These are phyloP conservation scores for Histomonas meleagridis DNA, from an alignment of 208 protist genomes.

Conservation along the genomic window DNA sequence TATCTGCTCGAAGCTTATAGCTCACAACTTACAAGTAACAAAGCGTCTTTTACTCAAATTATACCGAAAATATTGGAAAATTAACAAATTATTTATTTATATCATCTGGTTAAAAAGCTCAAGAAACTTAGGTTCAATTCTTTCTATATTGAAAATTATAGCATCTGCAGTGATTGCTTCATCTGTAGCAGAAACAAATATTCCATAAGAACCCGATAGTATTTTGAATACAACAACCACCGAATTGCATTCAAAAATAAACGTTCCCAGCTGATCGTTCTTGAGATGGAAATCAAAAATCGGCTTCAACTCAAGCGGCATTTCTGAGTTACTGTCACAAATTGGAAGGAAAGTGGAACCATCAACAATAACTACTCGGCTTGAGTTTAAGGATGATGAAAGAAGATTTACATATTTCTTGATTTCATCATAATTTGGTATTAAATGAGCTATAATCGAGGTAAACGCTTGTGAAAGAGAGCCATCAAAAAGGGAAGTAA, in stretches of 20 bases:
- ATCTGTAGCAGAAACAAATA: neutral
- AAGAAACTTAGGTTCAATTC: too few species aligned
- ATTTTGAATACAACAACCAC: neutral
- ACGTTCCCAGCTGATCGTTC: neutral
- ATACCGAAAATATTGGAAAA: too few species aligned
- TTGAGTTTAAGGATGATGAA: neutral
- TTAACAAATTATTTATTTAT: too few species aligned
- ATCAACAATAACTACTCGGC: neutral
- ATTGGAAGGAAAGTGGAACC: neutral
- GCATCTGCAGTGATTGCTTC: slow-evolving; percentile 1
- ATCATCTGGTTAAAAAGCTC: too few species aligned
- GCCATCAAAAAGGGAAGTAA: neutral
- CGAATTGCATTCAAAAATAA: neutral
- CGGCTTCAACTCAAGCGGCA: neutral
- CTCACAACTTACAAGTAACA: too few species aligned
- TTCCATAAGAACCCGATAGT: neutral
- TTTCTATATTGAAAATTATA: neutral
- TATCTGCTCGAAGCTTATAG: too few species aligned
- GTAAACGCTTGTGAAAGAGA: neutral
- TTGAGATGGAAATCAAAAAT: slow-evolving; percentile 1
- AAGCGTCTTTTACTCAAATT: too few species aligned
- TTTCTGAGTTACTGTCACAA: neutral
- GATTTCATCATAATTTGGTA: neutral
- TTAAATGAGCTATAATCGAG: neutral
- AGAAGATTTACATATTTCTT: neutral